Evolutionary conservation across 768 basidiomycete genomes (phyloP), one percentile per base, ranked within the genome.

Genomic region (Tephrocybe sp.): DNA sequence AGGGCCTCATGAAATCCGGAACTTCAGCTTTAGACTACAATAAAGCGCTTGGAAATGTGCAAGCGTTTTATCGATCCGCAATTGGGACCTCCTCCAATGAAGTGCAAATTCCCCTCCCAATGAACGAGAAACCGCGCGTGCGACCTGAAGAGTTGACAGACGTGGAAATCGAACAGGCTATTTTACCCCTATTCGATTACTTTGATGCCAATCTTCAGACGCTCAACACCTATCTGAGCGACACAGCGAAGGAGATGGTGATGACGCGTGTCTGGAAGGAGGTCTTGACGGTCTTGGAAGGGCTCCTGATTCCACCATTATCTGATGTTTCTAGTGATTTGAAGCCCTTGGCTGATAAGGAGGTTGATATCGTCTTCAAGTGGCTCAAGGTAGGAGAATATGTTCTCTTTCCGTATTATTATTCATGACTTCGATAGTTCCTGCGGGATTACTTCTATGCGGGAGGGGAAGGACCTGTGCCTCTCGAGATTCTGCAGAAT

Each of bases 311-410:
- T 13, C 97, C 97, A 3, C 90, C 95, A 2, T 68, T 99, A 49
- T 90, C 88, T 5, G 92, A 96, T 53, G 71, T 80, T 14, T 75
- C 86, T 9, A 92, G 92, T 39, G 89, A 93, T 48, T 87, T 98
- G 92, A 88, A 90, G 59, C 87, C 94, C 1, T 66, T 99, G 63
- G 85, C 79, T 22, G 97, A 98, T 62, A 95, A 96, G 69, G 97
- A 98, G 71, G 89, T 98, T 33, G 97, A 98, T 65, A 87, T 98
- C 52, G 96, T 95, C n/a, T 92, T 98, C 74, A 96, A 94, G 66
- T 98, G 97, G 92, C 67, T 98, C 48, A 95, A 94, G 84, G 94
- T 90, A 50, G 54, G 9, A 33, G 33, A 13, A 6, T 5, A 34
- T 31, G 6, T 34, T 11, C 43, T 30, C 26, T 5, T n/a, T 12